Percentiles rank a stretch among this genome's conserved stretches.
phyloP scores from a whole-genome alignment of 2,329 filamentous ascomycete genomes.

The Penicillium sp. region DNA sequence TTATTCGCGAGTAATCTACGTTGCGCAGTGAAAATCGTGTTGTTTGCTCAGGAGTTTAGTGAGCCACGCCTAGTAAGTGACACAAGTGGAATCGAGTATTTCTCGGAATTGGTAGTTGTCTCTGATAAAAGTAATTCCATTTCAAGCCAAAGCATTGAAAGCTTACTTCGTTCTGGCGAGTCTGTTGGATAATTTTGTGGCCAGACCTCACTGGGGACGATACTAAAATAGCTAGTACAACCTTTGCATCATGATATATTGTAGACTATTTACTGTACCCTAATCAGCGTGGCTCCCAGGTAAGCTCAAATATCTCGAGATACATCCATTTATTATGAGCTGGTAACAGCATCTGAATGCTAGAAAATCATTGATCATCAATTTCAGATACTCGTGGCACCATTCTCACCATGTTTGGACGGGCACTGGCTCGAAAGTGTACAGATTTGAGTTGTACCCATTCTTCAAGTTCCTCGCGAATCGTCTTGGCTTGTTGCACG shows the following conservation, averaged over 20 bases:
- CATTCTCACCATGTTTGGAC: conserved; percentile 14
- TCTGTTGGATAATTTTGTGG: conserved; percentile 28
- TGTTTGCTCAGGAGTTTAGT: conserved; percentile 33
- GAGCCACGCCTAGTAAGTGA: conserved; percentile 30
- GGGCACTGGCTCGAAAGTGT: conserved; percentile 31
- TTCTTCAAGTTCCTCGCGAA: conserved; percentile 25
- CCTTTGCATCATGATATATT: conserved; percentile 43
- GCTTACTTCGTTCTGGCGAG: conserved; percentile 29
- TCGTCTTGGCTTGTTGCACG: not conserved
- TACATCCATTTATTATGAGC: conserved; percentile 30
- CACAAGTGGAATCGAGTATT: conserved; percentile 28
- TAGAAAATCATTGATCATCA: conserved; percentile 33
- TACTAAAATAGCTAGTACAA: conserved; percentile 31
- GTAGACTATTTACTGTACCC: conserved; percentile 37
- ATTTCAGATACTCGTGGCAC: conserved; percentile 25
- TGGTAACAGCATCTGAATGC: conserved; percentile 38
- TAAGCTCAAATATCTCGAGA: not conserved
- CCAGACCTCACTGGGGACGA: conserved; percentile 14
- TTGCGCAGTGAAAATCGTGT: conserved; percentile 33
- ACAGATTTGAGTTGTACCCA: conserved; percentile 31
- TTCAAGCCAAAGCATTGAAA: not conserved
- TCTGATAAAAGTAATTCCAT: not conserved
- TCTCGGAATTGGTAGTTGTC: conserved; percentile 17
- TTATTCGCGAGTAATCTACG: conserved; percentile 34
- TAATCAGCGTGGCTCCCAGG: not conserved